Evolutionary conservation across 2,329 filamentous ascomycete genomes (phyloP).

Genomic region (Blastomyces gilchristii): DNA sequence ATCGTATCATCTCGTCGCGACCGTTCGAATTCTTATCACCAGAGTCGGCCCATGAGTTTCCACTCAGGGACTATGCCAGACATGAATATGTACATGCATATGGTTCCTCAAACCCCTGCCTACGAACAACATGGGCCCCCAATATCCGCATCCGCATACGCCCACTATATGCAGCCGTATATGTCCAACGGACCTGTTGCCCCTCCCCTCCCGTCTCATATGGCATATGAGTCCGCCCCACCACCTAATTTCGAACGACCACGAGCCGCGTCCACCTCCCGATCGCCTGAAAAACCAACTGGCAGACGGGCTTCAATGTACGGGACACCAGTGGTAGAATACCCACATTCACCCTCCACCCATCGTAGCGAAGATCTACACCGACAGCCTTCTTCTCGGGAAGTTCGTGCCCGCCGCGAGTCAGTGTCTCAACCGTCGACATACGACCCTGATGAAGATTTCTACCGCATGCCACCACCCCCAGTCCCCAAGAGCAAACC

Average conservation of each 20-base stretch:
- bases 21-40: slow-evolving; percentile 30
- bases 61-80: slow-evolving; percentile 26
- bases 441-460: slow-evolving; percentile 31
- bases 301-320: slow-evolving; percentile 28
- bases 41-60: slow-evolving; percentile 31
- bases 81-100: slow-evolving; percentile 21
- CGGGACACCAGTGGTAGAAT: slow-evolving; percentile 26
- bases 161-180: slow-evolving; percentile 28
- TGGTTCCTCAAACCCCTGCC: slow-evolving; percentile 16
- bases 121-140: slow-evolving; percentile 29
- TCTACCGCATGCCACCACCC: slow-evolving; percentile 36
- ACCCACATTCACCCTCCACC: slow-evolving; percentile 22
- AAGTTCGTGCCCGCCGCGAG: slow-evolving; percentile 24
- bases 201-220: slow-evolving; percentile 10
- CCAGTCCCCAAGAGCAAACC: slow-evolving; percentile 19
- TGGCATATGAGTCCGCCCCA: slow-evolving; percentile 14
- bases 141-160: slow-evolving; percentile 29
- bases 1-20: slow-evolving; percentile 17
- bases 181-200: slow-evolving; percentile 17
- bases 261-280: slow-evolving; percentile 28
- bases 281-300: slow-evolving; percentile 24
- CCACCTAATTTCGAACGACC: slow-evolving; percentile 20
- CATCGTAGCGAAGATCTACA: slow-evolving; percentile 26
- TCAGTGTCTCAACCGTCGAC: slow-evolving; percentile 17
- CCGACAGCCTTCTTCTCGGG: slow-evolving; percentile 20